Evolutionary conservation across 2,329 filamentous ascomycete species (phyloP).

Genomic region (Neophaeococcomyces mojaviensis): DNA sequence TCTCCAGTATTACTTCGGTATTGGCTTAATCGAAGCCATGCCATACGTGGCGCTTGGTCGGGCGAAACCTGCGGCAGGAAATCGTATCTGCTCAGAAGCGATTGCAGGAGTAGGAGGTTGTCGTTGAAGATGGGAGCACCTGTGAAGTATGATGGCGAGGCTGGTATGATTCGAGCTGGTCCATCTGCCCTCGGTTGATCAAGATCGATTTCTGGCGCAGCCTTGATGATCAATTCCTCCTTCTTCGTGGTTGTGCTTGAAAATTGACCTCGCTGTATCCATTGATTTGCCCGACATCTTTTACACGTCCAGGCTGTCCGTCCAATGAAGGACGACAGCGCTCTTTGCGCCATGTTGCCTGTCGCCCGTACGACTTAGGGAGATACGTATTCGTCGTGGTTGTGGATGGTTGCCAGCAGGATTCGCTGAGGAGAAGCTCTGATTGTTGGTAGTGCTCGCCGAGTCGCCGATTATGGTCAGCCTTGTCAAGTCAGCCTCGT

Average conservation of each 20-base stretch:
- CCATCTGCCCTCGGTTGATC: conserved; percentile 19
- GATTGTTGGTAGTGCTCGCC: too few relatives aligned
- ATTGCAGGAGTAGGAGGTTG: conserved; percentile 65
- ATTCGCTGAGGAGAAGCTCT: background rate
- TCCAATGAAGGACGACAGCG: conserved; percentile 1
- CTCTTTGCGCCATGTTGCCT: conserved; percentile 2
- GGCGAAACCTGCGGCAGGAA: conserved; percentile 62
- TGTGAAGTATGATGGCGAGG: conserved; percentile 91
- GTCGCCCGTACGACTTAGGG: background rate
- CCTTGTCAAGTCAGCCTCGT: background rate
- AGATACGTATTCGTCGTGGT: background rate
- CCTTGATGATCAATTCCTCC: conserved; percentile 23
- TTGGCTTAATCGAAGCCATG: conserved; percentile 73
- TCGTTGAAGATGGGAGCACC: conserved; percentile 80
- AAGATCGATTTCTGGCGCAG: conserved; percentile 41
- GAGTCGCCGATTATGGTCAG: background rate
- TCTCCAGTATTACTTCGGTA: conserved; percentile 68
- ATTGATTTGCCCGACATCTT: conserved; percentile 4
- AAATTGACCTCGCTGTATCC: conserved; percentile 8
- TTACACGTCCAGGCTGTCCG: background rate
- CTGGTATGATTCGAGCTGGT: conserved; percentile 68
- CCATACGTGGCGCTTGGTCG: conserved; percentile 61
- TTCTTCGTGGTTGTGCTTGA: conserved; percentile 16
- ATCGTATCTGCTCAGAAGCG: conserved; percentile 63
- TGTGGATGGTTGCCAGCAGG: background rate